Conservation (phyloP, 2,329 filamentous ascomycete genomes). For the Verticillium albo-atrum region DNA sequence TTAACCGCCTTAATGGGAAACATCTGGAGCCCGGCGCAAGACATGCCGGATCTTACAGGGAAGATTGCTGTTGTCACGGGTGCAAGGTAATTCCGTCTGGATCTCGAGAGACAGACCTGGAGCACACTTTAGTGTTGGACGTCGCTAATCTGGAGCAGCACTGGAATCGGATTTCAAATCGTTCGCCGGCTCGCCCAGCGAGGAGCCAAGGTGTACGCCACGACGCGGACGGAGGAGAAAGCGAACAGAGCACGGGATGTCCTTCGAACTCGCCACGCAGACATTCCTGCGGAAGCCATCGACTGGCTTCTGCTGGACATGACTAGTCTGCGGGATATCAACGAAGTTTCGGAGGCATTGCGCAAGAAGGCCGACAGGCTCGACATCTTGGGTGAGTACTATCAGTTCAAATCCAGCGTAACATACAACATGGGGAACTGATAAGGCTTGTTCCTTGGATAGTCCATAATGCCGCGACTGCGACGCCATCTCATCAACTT, state of each 20-base stretch:
- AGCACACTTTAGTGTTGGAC: not conserved
- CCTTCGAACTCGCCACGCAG: not conserved
- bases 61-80: slow-evolving; percentile 19
- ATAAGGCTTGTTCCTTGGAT: not conserved
- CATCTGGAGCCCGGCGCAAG: not conserved
- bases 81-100: slow-evolving; percentile 13
- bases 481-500: not conserved
- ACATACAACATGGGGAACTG: not conserved
- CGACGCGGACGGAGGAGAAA: slow-evolving; percentile 15
- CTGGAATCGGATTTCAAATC: slow-evolving; percentile 17
- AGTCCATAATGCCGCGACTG: slow-evolving; percentile 19
- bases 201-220: slow-evolving; percentile 19
- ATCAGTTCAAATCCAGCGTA: not conserved
- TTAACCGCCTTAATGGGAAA: not conserved
- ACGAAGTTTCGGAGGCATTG: slow-evolving; percentile 9
- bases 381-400: slow-evolving; percentile 16
- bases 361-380: slow-evolving; percentile 12
- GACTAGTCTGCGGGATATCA: slow-evolving; percentile 11
- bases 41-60: slow-evolving; percentile 14
- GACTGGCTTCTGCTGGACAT: slow-evolving; percentile 18
- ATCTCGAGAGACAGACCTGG: too few species aligned
- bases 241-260: slow-evolving; percentile 4
- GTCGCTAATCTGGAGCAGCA: slow-evolving; percentile 1
- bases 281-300: slow-evolving; percentile 5
- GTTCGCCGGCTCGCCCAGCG: slow-evolving; percentile 15